Conservation (phyloP, 1,284 basidiomycete species). For the Ceratobasidium papillatum region DNA sequence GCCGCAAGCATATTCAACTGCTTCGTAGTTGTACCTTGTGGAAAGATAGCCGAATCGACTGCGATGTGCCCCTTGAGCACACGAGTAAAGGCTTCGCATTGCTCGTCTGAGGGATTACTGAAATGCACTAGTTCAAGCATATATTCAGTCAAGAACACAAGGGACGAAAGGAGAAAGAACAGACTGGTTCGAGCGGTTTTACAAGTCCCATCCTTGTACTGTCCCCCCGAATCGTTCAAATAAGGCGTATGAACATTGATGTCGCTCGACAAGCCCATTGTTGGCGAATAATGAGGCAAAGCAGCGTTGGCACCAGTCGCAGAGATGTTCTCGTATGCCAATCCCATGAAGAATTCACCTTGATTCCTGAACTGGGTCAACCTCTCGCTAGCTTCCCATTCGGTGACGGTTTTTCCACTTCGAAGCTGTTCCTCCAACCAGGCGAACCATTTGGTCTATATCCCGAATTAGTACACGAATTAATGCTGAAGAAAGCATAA, state of each 20-base stretch:
- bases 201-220: constrained; percentile 90
- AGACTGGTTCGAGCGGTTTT: constrained; percentile 84
- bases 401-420: constrained; percentile 78
- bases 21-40: constrained; percentile 82
- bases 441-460: constrained; percentile 74
- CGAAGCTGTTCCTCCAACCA: constrained; percentile 88
- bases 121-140: constrained; percentile 69
- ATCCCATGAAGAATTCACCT: constrained; percentile 82
- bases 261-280: constrained; percentile 70
- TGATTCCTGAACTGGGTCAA: constrained; percentile 81
- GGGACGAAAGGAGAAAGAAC: not conserved
- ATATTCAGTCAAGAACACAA: not conserved
- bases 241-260: constrained; percentile 86
- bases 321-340: constrained; percentile 94
- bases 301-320: constrained; percentile 92
- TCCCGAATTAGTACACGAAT: not conserved
- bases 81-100: constrained; percentile 91
- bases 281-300: constrained; percentile 90
- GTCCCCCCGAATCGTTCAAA: constrained; percentile 90
- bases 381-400: constrained; percentile 89
- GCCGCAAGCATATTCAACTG: constrained; percentile 87
- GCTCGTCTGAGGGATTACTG: constrained; percentile 79
- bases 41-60: constrained; percentile 89
- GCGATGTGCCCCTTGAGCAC: constrained; percentile 98
- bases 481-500: not conserved